phyloP scores from a whole-genome alignment of 441 rosid genomes.

The Pelargonium cotyledonis region DNA sequence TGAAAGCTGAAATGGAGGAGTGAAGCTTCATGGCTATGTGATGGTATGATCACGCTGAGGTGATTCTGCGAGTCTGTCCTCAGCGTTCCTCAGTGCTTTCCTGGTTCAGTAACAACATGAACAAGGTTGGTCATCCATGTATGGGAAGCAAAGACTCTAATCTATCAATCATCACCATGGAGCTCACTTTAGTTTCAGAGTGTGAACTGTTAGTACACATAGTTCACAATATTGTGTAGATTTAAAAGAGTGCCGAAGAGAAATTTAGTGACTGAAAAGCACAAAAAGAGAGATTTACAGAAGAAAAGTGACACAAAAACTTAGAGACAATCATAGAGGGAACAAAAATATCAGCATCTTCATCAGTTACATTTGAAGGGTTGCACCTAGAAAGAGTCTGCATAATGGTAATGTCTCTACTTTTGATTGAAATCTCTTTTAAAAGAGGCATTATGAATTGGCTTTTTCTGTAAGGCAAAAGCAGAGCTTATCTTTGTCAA shows the following conservation, averaged over 20 bases:
- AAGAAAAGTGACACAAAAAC: not conserved
- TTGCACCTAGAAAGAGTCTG: not conserved
- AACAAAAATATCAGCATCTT: not conserved
- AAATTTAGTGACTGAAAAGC: not conserved
- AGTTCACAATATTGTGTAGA: not conserved
- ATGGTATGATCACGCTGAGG: conserved; percentile 6
- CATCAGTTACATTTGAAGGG: not conserved
- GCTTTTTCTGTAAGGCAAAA: not conserved
- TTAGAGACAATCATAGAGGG: conserved; percentile 2
- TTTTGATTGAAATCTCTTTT: not conserved
- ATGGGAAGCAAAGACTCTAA: not conserved
- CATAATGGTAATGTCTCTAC: conserved; percentile 2
- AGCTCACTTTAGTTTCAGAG: not conserved
- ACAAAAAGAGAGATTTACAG: conserved; percentile 1
- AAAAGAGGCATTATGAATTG: conserved; percentile 2
- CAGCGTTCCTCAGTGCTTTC: conserved; percentile 15
- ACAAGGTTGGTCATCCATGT: conserved; percentile 13
- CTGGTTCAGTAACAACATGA: conserved; percentile 19
- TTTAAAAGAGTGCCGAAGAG: not conserved
- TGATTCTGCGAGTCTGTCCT: conserved; percentile 3
- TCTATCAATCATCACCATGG: not conserved
- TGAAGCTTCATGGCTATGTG: conserved; percentile 29
- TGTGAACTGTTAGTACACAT: not conserved
- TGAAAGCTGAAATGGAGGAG: conserved; percentile 15
- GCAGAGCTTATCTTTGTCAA: not conserved